Evolutionary conservation across 2,329 filamentous ascomycete species (phyloP), one percentile per base, ranked within the genome.

Genomic region (Penicillium sp.): DNA sequence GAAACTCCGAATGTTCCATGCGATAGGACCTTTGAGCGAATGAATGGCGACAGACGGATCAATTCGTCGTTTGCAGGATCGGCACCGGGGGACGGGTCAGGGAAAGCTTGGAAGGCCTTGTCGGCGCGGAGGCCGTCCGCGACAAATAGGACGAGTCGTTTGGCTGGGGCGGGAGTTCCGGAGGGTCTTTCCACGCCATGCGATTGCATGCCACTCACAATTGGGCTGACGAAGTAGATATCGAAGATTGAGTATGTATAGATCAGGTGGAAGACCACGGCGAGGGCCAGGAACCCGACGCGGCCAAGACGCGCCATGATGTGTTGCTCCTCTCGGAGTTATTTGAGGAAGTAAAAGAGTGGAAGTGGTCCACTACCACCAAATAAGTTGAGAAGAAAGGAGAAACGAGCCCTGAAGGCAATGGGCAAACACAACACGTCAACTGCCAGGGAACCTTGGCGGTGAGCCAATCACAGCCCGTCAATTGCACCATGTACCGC

Each of bases 181-280:
- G 75, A 64, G 38, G 83, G 77, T 51, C 87, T 81, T 55, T 92
- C 84, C 36, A 95, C 80, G 43, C 80, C 77, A 74, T 91, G 92
- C 56, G 92, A 83, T 67, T 83, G 85, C 94, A 99, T 99, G 69
- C 94, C 94, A 78, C 88, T 89, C 50, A 97, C 94, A 64, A 99
- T 94, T 21, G 94, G 94, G 72, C 92, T 97, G 70, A 97, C 92
- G 71, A 99, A 99, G 77, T 99, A 97, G 60, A 97, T 94, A 74
- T 97, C 92, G 77, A 99, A 99, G 68, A 97, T 97, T 56, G 92
- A 96, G 71, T 88, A 89, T 53, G 96, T 88, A 74, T 99, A 99
- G 61, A 96, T 84, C 50, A 97, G 74, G 75, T 99, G 95, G 72
- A 99, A 99, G 57, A 93, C 78, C 70, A 97, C 83, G 65, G 94